Evolutionary conservation across 2,329 filamentous ascomycete species (phyloP).

Genomic region (Phialophora tarda): DNA sequence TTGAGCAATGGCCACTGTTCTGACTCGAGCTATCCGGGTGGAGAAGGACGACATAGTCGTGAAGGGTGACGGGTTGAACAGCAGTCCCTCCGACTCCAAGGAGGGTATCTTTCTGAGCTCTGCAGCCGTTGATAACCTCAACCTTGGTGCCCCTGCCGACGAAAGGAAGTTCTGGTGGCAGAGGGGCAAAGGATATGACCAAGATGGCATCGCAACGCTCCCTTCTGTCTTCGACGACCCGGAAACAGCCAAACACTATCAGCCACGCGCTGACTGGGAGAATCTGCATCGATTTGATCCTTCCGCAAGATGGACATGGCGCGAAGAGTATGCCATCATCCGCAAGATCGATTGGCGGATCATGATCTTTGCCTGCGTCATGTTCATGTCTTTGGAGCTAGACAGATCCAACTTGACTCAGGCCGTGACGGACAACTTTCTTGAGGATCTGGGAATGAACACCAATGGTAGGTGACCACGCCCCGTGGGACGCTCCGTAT

Average conservation of each 20-base stretch:
- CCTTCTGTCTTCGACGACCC: conserved; percentile 56
- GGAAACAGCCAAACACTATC: conserved; percentile 46
- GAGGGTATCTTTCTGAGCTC: not conserved
- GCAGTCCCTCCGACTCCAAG: conserved; percentile 1
- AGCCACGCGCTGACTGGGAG: conserved; percentile 44
- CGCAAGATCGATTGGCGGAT: conserved; percentile 42
- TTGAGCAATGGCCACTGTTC: not conserved
- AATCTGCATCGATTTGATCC: conserved; percentile 49
- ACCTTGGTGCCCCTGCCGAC: conserved; percentile 35
- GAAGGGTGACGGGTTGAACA: not conserved
- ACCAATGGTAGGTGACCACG: conserved; percentile 47
- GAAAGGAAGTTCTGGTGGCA: conserved; percentile 44
- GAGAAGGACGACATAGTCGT: conserved; percentile 4
- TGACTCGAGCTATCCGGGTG: not conserved
- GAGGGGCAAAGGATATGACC: conserved; percentile 38
- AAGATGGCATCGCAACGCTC: conserved; percentile 44
- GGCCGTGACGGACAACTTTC: conserved; percentile 66
- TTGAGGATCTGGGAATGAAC: conserved; percentile 57
- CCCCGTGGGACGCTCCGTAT: conserved; percentile 9
- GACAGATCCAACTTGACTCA: conserved; percentile 68
- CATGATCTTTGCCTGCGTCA: conserved; percentile 48
- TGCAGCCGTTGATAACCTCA: conserved; percentile 1
- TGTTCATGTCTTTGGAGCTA: conserved; percentile 69
- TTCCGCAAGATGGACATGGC: conserved; percentile 41
- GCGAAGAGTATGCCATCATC: conserved; percentile 37